Conservation (phyloP, 1,284 basidiomycete genomes). For the Fomitopsis betulina region DNA sequence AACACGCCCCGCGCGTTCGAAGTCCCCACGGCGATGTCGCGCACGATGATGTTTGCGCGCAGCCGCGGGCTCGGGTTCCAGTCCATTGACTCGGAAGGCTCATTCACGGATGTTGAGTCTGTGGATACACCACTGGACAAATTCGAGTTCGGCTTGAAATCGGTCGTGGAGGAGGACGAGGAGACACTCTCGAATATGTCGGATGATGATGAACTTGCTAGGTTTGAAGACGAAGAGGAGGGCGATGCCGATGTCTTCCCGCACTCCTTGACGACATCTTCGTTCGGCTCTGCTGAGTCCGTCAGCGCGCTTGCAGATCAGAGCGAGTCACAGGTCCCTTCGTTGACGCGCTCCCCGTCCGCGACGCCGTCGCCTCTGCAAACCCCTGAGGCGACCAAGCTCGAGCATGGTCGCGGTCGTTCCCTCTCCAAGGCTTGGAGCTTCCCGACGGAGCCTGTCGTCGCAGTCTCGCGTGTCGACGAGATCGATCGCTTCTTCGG, state of each 20-base stretch:
- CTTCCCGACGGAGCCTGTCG: conserved; percentile 44
- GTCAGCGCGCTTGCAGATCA: conserved; percentile 32
- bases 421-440: conserved; percentile 69
- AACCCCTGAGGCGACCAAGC: conserved; percentile 23
- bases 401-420: conserved; percentile 30
- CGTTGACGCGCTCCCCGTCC: conserved; percentile 20
- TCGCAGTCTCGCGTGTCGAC: conserved; percentile 26
- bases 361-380: conserved; percentile 28
- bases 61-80: conserved; percentile 48
- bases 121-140: conserved; percentile 36
- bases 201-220: conserved; percentile 52
- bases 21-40: conserved; percentile 21
- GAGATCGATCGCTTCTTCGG: conserved; percentile 70
- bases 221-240: conserved; percentile 71
- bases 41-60: conserved; percentile 21
- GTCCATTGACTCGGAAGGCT: conserved; percentile 59
- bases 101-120: conserved; percentile 62
- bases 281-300: conserved; percentile 53
- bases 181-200: conserved; percentile 21
- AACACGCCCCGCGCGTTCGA: conserved; percentile 40
- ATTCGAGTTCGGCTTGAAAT: conserved; percentile 44
- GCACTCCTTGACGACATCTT: conserved; percentile 33
- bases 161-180: conserved; percentile 51
- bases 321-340: conserved; percentile 13
- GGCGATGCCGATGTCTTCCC: conserved; percentile 39